Base-by-base conservation (phyloP, 139 green algal genomes). In the Diplosphaera chodatii region DNA sequence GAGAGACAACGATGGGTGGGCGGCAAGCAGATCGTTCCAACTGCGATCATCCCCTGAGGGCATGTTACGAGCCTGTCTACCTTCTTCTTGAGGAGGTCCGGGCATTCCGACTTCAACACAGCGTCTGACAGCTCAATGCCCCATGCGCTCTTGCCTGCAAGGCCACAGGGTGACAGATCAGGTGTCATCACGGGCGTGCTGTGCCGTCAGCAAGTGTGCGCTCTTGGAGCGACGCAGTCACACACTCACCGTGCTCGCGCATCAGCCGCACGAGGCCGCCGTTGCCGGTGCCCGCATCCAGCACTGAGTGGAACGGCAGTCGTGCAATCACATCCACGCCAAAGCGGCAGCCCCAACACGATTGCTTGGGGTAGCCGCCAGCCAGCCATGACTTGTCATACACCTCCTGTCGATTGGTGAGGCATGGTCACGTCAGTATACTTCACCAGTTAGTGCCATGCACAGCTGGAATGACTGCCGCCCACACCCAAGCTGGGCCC, bases 341-440 rank as follows among this genome's bases (percentile, higher is more conserved):
- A 55, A 84, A 84, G n/a, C 78, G 76, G 72, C 78, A 84, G 21
- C 78, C 78, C 78, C 78, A 84, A 70, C 78, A 84, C 56, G 29
- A 69, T 63, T 76, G 71, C 16, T n/a, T 28, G 4, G 78, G 78
- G 68, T 84, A 84, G 23, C 78, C 78, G 31, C 78, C 78, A 41
- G 82, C 28, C 23, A 69, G 75, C 78, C 78, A 84, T 16, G 78
- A 77, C 63, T 82, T 78, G 59, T 84, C 78, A 66, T 84, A 84
- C 18, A 84, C 27, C 4, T 77, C 65, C 63, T 84, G 75, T 18
- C 3, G 3, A n/a, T 10, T 48, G 8, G 10, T 20, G 37, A 20
- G 6, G 37, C 37, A 6, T 48, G 8, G 37, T 48, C n/a, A n/a
- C n/a, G n/a, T n/a, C n/a, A n/a, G n/a, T n/a, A n/a, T n/a, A n/a